Evolutionary conservation across 768 basidiomycete species (phyloP).

Genomic region (Xanthoconium purpureum): DNA sequence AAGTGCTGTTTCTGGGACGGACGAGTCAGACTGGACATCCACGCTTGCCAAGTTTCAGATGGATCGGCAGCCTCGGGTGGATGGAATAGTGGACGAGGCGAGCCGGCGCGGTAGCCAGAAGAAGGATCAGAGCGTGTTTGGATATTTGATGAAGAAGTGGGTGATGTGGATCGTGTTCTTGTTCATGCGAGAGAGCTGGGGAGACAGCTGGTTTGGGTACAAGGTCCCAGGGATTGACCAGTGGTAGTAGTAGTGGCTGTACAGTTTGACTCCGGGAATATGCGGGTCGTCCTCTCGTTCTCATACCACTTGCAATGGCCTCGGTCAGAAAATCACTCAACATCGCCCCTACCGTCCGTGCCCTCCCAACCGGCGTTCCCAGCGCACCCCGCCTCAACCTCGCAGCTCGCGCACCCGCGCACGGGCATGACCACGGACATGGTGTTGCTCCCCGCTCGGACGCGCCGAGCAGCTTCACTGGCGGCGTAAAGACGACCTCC

Average conservation of each 20-base stretch:
- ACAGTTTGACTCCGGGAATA: slow-evolving; percentile 43
- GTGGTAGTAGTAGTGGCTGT: slow-evolving; percentile 27
- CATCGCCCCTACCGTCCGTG: slow-evolving; percentile 76
- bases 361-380: slow-evolving; percentile 79
- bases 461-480: slow-evolving; percentile 59
- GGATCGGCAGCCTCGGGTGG: slow-evolving; percentile 23
- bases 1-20: not conserved
- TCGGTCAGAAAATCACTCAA: slow-evolving; percentile 80
- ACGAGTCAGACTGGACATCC: slow-evolving; percentile 12
- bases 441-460: slow-evolving; percentile 58
- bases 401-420: slow-evolving; percentile 58
- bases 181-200: slow-evolving; percentile 28
- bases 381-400: slow-evolving; percentile 72
- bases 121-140: slow-evolving; percentile 17
- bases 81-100: slow-evolving; percentile 27
- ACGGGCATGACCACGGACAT: slow-evolving; percentile 58
- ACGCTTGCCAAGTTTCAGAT: slow-evolving; percentile 23
- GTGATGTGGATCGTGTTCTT: slow-evolving; percentile 21
- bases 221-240: slow-evolving; percentile 27
- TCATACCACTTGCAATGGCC: slow-evolving; percentile 43
- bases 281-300: slow-evolving; percentile 11
- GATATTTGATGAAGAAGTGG: slow-evolving; percentile 24
- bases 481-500: slow-evolving; percentile 45
- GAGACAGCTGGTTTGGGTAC: slow-evolving; percentile 30
- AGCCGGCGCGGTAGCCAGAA: slow-evolving; percentile 26